Conservation (phyloP, 305 asterid genomes). For the Withania somnifera region DNA sequence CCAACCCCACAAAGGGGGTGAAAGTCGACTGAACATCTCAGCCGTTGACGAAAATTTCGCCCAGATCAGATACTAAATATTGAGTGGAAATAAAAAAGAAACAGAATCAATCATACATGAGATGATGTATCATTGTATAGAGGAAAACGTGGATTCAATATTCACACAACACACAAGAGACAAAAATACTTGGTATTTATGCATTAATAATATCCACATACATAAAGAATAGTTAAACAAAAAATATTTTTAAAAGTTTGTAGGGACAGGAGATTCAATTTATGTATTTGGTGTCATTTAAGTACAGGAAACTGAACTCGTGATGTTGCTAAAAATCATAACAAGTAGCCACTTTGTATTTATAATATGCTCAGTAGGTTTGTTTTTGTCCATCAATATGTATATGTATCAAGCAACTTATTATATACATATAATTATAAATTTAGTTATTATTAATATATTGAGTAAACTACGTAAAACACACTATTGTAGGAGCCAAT, state of each 20-base stretch:
- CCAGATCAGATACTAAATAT: too few relatives aligned
- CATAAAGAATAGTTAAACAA: neutral
- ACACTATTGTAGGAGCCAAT: too few relatives aligned
- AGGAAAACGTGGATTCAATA: neutral
- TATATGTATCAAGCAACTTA: too few relatives aligned
- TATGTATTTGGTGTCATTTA: neutral
- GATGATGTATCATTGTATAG: neutral
- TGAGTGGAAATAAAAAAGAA: too few relatives aligned
- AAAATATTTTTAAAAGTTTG: neutral
- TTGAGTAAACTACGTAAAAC: too few relatives aligned
- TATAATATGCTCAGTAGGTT: neutral
- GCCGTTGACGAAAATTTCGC: too few relatives aligned
- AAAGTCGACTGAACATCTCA: too few relatives aligned
- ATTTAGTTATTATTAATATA: too few relatives aligned
- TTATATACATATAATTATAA: too few relatives aligned
- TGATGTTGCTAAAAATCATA: neutral
- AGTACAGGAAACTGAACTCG: neutral
- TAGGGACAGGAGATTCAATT: neutral
- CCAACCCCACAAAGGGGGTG: too few relatives aligned
- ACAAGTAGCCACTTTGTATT: neutral
- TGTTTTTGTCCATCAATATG: neutral
- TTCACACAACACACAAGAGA: neutral
- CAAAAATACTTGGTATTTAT: neutral
- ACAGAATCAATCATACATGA: neutral
- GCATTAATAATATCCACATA: neutral